Conservation (phyloP, 148 eudicot genomes). For the Heliamphora exappendiculata region DNA sequence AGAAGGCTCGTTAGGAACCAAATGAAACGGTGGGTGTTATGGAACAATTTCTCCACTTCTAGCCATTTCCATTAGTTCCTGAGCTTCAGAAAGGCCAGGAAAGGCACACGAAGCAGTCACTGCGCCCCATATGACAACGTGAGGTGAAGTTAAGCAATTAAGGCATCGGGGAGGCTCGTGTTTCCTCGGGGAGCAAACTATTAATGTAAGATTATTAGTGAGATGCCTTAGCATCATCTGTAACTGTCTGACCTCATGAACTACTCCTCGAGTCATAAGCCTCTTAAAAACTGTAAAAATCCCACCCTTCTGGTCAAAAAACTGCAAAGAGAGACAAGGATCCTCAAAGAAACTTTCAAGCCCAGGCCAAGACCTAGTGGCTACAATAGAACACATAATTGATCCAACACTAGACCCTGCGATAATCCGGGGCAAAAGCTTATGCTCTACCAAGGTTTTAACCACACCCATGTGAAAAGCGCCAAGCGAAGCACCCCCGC, state of each 20-base stretch:
- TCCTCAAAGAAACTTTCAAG: conserved; percentile 90
- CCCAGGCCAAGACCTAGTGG: conserved; percentile 95
- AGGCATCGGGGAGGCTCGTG: conserved; percentile 97
- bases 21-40: conserved; percentile 88
- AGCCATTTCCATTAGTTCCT: conserved; percentile 93
- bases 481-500: conserved; percentile 97
- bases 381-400: conserved; percentile 76
- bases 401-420: conserved; percentile 98
- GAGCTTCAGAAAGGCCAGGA: conserved; percentile 98
- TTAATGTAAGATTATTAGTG: conserved; percentile 84
- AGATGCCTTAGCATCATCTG: conserved; percentile 75
- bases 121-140: conserved; percentile 98
- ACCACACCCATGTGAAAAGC: conserved; percentile 89
- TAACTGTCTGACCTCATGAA: conserved; percentile 84
- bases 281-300: conserved; percentile 64
- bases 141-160: conserved; percentile 92
- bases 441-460: conserved; percentile 87
- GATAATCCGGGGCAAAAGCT: conserved; percentile 79
- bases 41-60: conserved; percentile 89
- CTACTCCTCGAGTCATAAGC: conserved; percentile 75
- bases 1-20: conserved; percentile 58
- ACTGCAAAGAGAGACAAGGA: conserved; percentile 77
- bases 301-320: conserved; percentile 89
- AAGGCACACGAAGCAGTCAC: conserved; percentile 99
- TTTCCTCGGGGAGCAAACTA: conserved; percentile 91